phyloP scores from a whole-genome alignment of 1,284 basidiomycete genomes.

The Microbotryomycetes sp. region DNA sequence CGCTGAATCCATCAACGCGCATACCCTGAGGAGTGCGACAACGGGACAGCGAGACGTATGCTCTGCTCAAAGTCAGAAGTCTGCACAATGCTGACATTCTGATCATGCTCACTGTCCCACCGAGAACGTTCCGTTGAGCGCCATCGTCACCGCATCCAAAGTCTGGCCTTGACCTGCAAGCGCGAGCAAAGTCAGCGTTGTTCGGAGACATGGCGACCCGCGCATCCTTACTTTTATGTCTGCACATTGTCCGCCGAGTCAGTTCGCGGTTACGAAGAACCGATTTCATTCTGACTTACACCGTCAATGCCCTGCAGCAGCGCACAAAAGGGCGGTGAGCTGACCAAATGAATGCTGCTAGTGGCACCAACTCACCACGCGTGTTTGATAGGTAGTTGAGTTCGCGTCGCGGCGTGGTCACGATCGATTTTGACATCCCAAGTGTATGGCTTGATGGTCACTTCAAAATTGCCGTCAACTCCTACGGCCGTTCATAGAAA shows the following conservation, averaged over 20 bases:
- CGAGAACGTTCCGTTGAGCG: constrained; percentile 21
- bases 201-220: not conserved
- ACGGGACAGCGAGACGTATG: constrained; percentile 28
- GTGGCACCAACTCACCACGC: constrained; percentile 19
- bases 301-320: not conserved
- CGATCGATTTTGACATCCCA: constrained; percentile 33
- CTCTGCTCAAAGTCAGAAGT: not conserved
- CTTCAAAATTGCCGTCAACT: not conserved
- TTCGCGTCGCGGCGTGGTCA: constrained; percentile 23
- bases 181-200: constrained; percentile 8
- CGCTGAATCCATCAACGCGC: constrained; percentile 23
- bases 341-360: not conserved
- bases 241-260: too few species aligned
- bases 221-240: not conserved
- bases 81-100: not conserved
- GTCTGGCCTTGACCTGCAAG: constrained; percentile 29
- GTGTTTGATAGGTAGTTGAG: constrained; percentile 31
- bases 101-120: constrained; percentile 17
- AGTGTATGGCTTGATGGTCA: constrained; percentile 23
- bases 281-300: not conserved
- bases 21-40: constrained; percentile 25
- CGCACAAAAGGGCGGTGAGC: not conserved
- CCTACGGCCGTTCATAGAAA: not conserved
- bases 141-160: constrained; percentile 25
- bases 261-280: too few species aligned